Base-by-base conservation (phyloP, 129 eudicot genomes). In the Erigeron canadensis region DNA sequence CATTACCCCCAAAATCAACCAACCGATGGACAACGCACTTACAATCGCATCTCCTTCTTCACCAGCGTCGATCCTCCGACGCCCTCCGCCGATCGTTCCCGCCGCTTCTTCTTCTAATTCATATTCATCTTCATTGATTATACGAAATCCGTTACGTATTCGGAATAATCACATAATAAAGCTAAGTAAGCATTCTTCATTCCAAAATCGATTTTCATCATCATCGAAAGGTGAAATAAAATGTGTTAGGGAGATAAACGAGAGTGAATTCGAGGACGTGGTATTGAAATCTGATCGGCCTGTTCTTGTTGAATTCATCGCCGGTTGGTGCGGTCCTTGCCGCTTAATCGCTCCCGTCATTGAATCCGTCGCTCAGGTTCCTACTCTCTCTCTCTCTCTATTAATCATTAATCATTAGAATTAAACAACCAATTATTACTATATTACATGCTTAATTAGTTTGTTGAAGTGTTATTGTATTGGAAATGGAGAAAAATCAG, bases 311-410 rank as follows among this genome's bases (percentile, higher is more conserved):
- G 96, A 90, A 75, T 90, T 90, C 70, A 75, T 90, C 10, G 96
- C 96, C 37, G 69, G 66, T 39, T 90, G 96, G 96, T 90, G 96
- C 57, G 96, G 96, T 63, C 96, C 94, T 76, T 90, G 96, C 64
- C 94, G 96, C 5, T 72, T 90, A 72, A 69, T 90, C 53, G 83
- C 90, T 81, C 85, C 94, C 19, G 94, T 90, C 17, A 63, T 90
- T 28, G 85, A 90, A 72, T 63, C 85, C 23, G 48, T 84, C 61
- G 85, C 96, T 70, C 70, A 90, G 96, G 96, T 87, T 28, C 34
- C 3, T 28, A 28, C 34, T 28, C 34, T 23, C 34, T 23, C 34
- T 23, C 34, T 23, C 34, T 23, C 34, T 28, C 34, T 28, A 28
- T 28, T 28, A 28, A 28, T 28, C 34, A 28, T 28, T 28, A 28